A percentile compares a stretch with the other conserved stretches of the same genome.
Evolutionary conservation across 148 eudicot species (phyloP).

Genomic region (Limonium bicolor): DNA sequence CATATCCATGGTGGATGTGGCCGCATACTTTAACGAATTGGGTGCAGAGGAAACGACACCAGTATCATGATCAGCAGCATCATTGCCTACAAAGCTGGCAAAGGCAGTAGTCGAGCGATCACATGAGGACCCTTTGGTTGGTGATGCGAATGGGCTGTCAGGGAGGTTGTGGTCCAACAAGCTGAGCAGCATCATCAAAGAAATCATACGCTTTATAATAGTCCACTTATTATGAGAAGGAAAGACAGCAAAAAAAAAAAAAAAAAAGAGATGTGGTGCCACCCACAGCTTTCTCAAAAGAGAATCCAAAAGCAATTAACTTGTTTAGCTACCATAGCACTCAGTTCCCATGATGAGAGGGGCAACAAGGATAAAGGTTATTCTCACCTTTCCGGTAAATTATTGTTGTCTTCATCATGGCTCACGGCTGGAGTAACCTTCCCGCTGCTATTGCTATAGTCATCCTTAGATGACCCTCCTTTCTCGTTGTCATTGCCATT

Average conservation of each 20-base stretch:
- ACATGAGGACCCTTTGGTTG: slow-evolving; percentile 29
- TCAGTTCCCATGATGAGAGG: too few species aligned
- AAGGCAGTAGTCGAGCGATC: slow-evolving; percentile 21
- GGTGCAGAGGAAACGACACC: slow-evolving; percentile 12
- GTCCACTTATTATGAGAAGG: too few species aligned
- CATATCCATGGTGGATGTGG: slow-evolving; percentile 22
- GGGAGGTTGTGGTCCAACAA: slow-evolving; percentile 83
- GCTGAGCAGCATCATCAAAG: slow-evolving; percentile 1
- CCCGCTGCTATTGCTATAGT: slow-evolving; percentile 20
- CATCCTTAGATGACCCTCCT: slow-evolving; percentile 1
- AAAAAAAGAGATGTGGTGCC: too few species aligned
- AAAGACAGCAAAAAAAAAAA: too few species aligned
- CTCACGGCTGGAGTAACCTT: slow-evolving; percentile 24
- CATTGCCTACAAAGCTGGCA: slow-evolving; percentile 1
- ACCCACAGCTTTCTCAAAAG: background rate
- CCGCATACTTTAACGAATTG: too few species aligned
- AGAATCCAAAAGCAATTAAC: slow-evolving; percentile 2
- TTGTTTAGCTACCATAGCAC: too few species aligned
- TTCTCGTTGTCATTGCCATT: background rate
- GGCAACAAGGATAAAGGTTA: too few species aligned
- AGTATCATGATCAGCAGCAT: background rate
- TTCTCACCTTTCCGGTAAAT: slow-evolving; percentile 64
- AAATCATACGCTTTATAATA: too few species aligned
- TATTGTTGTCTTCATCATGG: slow-evolving; percentile 33
- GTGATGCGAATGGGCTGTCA: slow-evolving; percentile 82